Evolutionary conservation across 768 basidiomycete species (phyloP), one percentile per base, ranked within the genome.

Genomic region (Auriscalpium microsporum): DNA sequence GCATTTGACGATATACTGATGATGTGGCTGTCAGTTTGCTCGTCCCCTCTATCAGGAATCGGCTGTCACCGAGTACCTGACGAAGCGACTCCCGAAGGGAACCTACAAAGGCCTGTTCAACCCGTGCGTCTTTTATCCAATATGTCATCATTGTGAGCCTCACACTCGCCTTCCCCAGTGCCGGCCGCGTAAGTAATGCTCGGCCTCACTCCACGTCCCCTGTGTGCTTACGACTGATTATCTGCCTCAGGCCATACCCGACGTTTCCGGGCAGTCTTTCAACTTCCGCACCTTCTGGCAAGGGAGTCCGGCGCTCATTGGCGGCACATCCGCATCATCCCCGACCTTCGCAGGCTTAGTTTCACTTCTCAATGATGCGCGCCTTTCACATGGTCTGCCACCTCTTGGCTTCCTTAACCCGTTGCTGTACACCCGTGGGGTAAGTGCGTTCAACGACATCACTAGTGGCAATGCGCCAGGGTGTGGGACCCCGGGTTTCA

Each of bases 391-490:
- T 0, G 69, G 72, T 0, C 67, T 71, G 50, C 62, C 68, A 10
- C 54, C 82, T 23, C 68, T 87, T n/a, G 85, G 85, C 0, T 85
- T 86, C 68, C 69, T 87, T 57, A 86, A 86, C 65, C 84, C 83
- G 2, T 70, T 82, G 48, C 53, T 86, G 2, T 86, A 87, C 63
- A 65, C 65, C n/a, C 64, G 59, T 16, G 72, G 72, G 6, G 52
- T 62, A 7, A 44, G 50, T 8, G 76, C 70, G 64, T 70, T 86
- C 53, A 84, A 81, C 54, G 85, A 87, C 59, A 77, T 86, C 60
- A 80, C 78, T 0, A 52, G 63, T 9, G 85, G 85, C 0, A 76
- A 76, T 50, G 81, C 83, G 55, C 73, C 73, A 1, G 78, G 77
- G 10, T 86, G 85, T 63, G 83, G 83, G 5, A 86, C 84, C 1